Evolutionary conservation across 164 flowering plant genomes (phyloP), one percentile per base, ranked within the genome.

Genomic region (Aristolochia californica): DNA sequence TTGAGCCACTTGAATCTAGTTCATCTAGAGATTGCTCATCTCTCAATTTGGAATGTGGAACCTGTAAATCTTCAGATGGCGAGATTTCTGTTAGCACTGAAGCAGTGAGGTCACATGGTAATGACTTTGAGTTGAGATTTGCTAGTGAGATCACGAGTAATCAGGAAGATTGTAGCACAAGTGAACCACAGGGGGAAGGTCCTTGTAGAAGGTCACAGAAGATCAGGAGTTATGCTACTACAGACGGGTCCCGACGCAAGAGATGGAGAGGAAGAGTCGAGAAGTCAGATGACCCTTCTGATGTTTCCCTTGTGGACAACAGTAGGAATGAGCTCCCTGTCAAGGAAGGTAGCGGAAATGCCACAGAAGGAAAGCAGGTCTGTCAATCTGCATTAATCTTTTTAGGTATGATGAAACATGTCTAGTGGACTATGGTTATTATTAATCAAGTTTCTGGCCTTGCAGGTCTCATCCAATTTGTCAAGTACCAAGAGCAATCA

Each of bases 181-280:
- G 96, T 72, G 78, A 73, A 15, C 68, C 74, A 27, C 70, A 66
- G 45, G 79, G 63, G 28, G 80, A 61, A 43, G 67, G 48, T 56
- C 58, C 43, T 43, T 26, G 43, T 45, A 77, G 75, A 62, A 66
- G 59, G 66, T 59, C 64, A 18, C 87, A 68, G 28, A 78, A 74
- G 70, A 74, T 40, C 63, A 84, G 81, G 78, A 71, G 69, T 62
- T 70, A 60, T 69, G 76, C 58, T 59, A 69, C 67, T 74, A 78
- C 77, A 15, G 94, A 84, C 49, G 76, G 88, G 70, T 78, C 68
- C 60, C 82, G 78, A 56, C 86, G 93, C 38, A 94, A 86, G 76
- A 70, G 99, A 57, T 94, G 99, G 99, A 85, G 83, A 68, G 91
- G 96, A 27, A 79, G 99, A 66, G 61, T 75, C 57, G 89, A 88